Conservation (phyloP, 2,329 filamentous ascomycete species). For the Periconia sp. region DNA sequence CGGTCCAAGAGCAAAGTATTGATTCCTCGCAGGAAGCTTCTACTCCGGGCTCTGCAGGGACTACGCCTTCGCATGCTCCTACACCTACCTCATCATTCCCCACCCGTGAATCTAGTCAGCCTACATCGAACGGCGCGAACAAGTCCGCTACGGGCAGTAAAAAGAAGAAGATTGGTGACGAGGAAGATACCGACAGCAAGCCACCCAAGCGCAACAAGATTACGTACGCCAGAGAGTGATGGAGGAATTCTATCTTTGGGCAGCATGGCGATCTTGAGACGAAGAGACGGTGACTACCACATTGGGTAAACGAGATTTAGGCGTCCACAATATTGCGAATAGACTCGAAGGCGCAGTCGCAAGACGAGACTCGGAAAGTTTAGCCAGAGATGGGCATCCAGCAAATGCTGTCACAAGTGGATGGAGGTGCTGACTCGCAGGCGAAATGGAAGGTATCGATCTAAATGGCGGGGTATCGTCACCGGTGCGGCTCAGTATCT, state of each 20-base stretch:
- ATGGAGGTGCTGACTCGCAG: constrained; percentile 1
- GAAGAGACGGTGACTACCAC: too few species aligned
- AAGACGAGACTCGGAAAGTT: neutral
- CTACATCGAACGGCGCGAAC: constrained; percentile 45
- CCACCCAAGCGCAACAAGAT: constrained; percentile 56
- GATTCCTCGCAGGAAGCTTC: constrained; percentile 44
- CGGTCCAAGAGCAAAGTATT: constrained; percentile 18
- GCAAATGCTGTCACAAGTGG: neutral
- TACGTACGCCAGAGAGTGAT: constrained; percentile 54
- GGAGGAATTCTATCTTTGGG: too few species aligned
- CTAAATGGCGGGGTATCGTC: constrained; percentile 28
- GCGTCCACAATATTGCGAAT: neutral
- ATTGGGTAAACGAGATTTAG: too few species aligned
- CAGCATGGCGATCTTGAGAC: too few species aligned
- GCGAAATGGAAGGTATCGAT: constrained; percentile 13
- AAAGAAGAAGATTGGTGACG: constrained; percentile 51
- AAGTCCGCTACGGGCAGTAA: constrained; percentile 52
- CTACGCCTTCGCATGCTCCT: constrained; percentile 54
- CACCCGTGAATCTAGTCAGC: constrained; percentile 53
- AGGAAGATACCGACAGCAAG: constrained; percentile 55
- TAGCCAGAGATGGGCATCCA: neutral
- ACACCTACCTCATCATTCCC: constrained; percentile 56
- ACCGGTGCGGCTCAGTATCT: constrained; percentile 19
- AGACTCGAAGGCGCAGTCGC: neutral
- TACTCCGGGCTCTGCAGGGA: constrained; percentile 44